Evolutionary conservation across 2,329 filamentous ascomycete species (phyloP).

Genomic region (Xylariaceae sp.): DNA sequence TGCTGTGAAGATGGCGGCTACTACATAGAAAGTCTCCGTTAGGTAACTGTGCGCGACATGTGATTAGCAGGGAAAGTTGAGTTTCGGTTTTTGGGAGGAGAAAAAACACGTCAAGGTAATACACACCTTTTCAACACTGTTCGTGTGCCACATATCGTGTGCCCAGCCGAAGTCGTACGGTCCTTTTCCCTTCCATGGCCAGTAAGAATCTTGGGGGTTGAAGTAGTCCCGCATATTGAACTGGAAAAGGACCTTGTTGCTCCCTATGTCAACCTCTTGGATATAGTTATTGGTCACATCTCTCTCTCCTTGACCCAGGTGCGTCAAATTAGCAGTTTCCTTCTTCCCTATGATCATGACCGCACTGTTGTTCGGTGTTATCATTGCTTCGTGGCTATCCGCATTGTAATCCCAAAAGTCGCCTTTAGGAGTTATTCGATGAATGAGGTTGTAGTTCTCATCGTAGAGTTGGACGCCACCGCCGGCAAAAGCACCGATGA

Average conservation of each 20-base stretch:
- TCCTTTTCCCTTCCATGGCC: slow-evolving; percentile 4
- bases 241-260: slow-evolving; percentile 9
- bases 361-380: slow-evolving; percentile 6
- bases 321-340: slow-evolving; percentile 2
- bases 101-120: too few relatives aligned
- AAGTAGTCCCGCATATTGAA: slow-evolving; percentile 10
- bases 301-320: slow-evolving; percentile 3
- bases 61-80: not conserved
- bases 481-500: slow-evolving; percentile 9
- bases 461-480: slow-evolving; percentile 12
- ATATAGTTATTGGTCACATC: slow-evolving; percentile 1
- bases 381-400: slow-evolving; percentile 10
- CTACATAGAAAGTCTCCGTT: slow-evolving; percentile 10
- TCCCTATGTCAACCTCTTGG: slow-evolving; percentile 12
- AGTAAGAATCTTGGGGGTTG: slow-evolving; percentile 7
- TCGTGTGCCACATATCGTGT: slow-evolving; percentile 10
- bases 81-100: not conserved
- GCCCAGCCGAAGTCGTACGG: slow-evolving; percentile 4
- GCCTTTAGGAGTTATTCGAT: slow-evolving; percentile 11
- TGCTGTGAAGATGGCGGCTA: slow-evolving; percentile 8
- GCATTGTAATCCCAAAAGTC: not conserved
- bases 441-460: slow-evolving; percentile 10
- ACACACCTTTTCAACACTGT: slow-evolving; percentile 10
- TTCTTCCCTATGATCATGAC: slow-evolving; percentile 5
- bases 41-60: not conserved